Evolutionary conservation across 257 asterid genomes (phyloP), one percentile per base, ranked within the genome.

Genomic region (Osmanthus fragrans): DNA sequence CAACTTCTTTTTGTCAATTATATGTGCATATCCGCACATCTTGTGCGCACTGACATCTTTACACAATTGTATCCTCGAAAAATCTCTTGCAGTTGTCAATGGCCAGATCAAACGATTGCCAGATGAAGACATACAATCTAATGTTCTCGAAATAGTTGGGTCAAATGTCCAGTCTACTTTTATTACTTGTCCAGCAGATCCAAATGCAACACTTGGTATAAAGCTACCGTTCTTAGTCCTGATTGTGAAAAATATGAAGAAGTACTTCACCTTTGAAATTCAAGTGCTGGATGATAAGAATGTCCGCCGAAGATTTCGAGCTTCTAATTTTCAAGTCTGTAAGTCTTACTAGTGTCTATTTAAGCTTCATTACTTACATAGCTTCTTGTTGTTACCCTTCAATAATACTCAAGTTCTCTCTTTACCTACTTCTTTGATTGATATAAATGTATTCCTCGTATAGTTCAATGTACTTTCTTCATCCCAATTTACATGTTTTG

Each of bases 281-380:
- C 99, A 95, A 84, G 96, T 95, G 89, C 91, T 95, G 91, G 99
- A 95, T 86, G 99, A 95, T 83, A 95, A 95, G 85, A 95, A 93
- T 76, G 99, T 95, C 83, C 92, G 99, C 75, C 82, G 99, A 80
- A 83, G 99, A 73, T 95, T 95, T 74, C 97, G 99, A 73, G 96
- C 99, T 86, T 95, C 99, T 85, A 95, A 93, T 85, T 93, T 83
- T 91, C 98, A 95, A 91, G 98, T 95, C 91, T 88, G 99, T 93
- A 91, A 93, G 97, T 91, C 86, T 77, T 69, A 74, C 94, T 79
- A 33, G 60, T 71, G 39, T 85, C 45, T 76, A 58, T 81, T 74
- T 80, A 82, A 47, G 68, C 2, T 56, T 68, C 49, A 73, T 58
- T 30, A 37, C 63, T 79, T 58, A 19, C 64, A 29, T 42, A 19